Base-by-base conservation (phyloP, 2,329 filamentous ascomycete genomes). In the Arthrobotrys iridis region DNA sequence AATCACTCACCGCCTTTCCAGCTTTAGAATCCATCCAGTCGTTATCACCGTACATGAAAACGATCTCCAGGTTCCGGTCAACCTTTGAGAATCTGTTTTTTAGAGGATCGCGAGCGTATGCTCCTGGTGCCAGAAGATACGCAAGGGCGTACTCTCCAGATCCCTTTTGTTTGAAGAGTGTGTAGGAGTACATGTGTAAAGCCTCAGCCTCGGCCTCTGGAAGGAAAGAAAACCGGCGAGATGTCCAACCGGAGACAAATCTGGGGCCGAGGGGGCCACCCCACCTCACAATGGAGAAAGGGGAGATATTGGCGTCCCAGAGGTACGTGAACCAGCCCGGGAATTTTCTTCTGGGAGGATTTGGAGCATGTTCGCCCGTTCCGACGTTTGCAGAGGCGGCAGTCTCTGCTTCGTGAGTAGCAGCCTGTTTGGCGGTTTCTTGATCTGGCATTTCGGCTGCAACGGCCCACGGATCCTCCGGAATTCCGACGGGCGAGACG, bases 21-120 rank as follows among this genome's bases (percentile, higher is more conserved):
- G 93, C 95, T 0, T 89, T 88, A 6, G 95, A 89, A 78, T 99
- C 95, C 95, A 99, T 99, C 95, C 95, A 99, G 84, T 99, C 95
- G 80, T 95, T 90, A 79, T 98, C 93, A 77, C 95, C 95, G 81
- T 99, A 99, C 91, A 98, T 93, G 81, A 99, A 88, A 6, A 98
- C 87, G 30, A 98, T 85, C 0, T 95, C 94, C 57, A 93, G 85
- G 0, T 93, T 93, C 30, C 76, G 70, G 2, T 68, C 94, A 4
- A 99, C 90, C 13, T 90, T 88, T 15, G 95, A 89, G 64, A 99
- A 96, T 48, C 93, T 88, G 77, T 92, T 87, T 81, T 98, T 95
- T 5, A 98, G 83, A 0, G 95, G 95, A 63, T 88, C 90, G 55
- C 95, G 90, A 0, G 95, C 95, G 79, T 93, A 97, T 0, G 95